Percentiles rank a stretch among this genome's conserved stretches.
Conservation (phyloP, 2,329 filamentous ascomycete species). For the Sporothrix inflata region DNA sequence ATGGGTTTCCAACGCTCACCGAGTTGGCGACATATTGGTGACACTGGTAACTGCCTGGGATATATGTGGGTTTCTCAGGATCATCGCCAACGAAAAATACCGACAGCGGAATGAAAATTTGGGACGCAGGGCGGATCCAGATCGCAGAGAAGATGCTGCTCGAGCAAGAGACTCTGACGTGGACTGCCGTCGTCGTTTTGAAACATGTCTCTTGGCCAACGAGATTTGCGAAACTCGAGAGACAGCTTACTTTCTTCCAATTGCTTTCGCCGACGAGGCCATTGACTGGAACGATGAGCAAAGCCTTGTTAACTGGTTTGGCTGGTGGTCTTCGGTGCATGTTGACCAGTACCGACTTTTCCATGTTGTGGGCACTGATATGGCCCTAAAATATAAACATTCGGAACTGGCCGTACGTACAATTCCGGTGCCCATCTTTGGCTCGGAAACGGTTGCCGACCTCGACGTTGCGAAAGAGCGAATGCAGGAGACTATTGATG, state of each 20-base stretch:
- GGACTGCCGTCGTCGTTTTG: slow-evolving; percentile 35
- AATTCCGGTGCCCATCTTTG: slow-evolving; percentile 42
- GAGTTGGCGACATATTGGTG: slow-evolving; percentile 31
- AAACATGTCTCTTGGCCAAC: slow-evolving; percentile 32
- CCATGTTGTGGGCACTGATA: slow-evolving; percentile 55
- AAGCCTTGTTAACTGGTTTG: slow-evolving; percentile 66
- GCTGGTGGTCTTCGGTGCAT: slow-evolving; percentile 57
- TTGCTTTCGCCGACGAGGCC: slow-evolving; percentile 51
- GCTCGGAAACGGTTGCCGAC: slow-evolving; percentile 41
- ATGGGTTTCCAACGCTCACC: slow-evolving; percentile 44
- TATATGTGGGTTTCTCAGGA: slow-evolving; percentile 43
- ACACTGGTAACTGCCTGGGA: slow-evolving; percentile 45
- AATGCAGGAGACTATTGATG: not conserved
- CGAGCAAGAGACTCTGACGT: slow-evolving; percentile 37
- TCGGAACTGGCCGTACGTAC: slow-evolving; percentile 38
- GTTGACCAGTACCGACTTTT: slow-evolving; percentile 59
- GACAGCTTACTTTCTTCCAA: slow-evolving; percentile 34
- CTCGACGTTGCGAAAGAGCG: slow-evolving; percentile 41
- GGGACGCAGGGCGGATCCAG: slow-evolving; percentile 29
- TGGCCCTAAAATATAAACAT: slow-evolving; percentile 24
- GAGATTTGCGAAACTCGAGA: slow-evolving; percentile 39
- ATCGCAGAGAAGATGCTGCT: slow-evolving; percentile 35
- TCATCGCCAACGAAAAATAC: slow-evolving; percentile 43
- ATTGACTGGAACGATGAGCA: slow-evolving; percentile 65
- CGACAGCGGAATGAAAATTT: slow-evolving; percentile 34